A percentile compares a stretch with the other conserved stretches of the same genome.
Conservation (phyloP, 139 green algal genomes). For the Klebsormidium nitens region DNA sequence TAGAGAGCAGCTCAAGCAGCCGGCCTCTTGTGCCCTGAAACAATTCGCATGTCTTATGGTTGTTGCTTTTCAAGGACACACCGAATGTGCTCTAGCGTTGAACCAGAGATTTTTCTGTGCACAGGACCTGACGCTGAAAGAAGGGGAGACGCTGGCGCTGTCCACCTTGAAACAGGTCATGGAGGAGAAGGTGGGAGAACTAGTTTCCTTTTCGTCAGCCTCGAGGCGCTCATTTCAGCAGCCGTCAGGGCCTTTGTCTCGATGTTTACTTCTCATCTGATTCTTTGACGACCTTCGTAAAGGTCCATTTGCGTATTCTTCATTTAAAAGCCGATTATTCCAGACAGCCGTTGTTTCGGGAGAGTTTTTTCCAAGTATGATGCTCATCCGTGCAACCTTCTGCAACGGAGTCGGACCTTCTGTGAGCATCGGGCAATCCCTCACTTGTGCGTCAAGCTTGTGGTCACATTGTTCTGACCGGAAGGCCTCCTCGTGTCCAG, state of each 20-base stretch:
- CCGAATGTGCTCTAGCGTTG: slow-evolving; percentile 10
- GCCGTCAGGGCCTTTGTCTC: background rate
- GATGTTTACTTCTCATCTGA: background rate
- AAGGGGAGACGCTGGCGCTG: slow-evolving; percentile 92
- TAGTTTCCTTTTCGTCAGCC: background rate
- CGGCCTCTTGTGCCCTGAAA: background rate
- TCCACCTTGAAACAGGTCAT: slow-evolving; percentile 96
- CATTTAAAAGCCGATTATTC: slow-evolving; percentile 1
- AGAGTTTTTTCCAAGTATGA: background rate
- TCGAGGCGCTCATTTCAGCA: background rate
- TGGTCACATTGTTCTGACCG: slow-evolving; percentile 1
- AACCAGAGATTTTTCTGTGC: slow-evolving; percentile 10
- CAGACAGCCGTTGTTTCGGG: background rate
- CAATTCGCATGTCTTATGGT: background rate
- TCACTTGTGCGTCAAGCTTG: background rate
- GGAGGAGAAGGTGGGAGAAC: slow-evolving; percentile 92
- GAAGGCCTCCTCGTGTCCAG: slow-evolving; percentile 39
- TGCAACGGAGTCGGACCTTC: too few relatives aligned
- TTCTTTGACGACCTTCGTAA: background rate
- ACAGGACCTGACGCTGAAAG: slow-evolving; percentile 82
- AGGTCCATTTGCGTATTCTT: background rate
- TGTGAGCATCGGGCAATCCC: too few relatives aligned
- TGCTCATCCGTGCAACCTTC: background rate
- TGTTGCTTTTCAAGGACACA: background rate
- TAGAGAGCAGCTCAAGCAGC: background rate